These are phyloP conservation scores for Aspergillus puulaauensis DNA, from an alignment of 2,329 filamentous ascomycete species.

Conservation along the genomic window DNA sequence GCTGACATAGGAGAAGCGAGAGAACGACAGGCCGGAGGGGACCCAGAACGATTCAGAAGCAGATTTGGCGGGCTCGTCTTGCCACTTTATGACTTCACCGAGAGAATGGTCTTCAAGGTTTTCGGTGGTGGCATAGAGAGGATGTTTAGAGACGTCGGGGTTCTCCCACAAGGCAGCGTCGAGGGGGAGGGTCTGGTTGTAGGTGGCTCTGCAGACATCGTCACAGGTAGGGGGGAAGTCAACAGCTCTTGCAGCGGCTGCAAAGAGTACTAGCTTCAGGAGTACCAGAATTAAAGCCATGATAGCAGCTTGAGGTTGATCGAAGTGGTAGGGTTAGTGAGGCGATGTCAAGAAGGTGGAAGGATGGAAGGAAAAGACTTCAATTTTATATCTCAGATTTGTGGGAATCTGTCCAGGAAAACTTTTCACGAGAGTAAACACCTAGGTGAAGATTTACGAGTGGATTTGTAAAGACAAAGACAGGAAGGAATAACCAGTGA, in stretches of 20 bases:
- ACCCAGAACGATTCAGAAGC: not conserved
- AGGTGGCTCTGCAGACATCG: not conserved
- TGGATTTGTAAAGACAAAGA: too few species aligned
- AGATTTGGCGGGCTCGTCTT: not conserved
- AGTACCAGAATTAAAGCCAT: not conserved
- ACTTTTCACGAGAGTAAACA: too few species aligned
- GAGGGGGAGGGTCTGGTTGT: not conserved
- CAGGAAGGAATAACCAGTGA: too few species aligned
- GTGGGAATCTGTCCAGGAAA: too few species aligned
- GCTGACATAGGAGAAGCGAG: conserved; percentile 51
- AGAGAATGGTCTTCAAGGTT: not conserved
- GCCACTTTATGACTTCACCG: not conserved
- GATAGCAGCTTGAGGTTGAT: not conserved
- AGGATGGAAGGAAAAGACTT: too few species aligned
- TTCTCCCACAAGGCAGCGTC: not conserved
- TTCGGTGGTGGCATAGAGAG: not conserved
- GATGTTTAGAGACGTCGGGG: not conserved
- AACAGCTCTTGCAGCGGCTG: not conserved
- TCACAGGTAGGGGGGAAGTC: not conserved
- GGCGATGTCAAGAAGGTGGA: too few species aligned
- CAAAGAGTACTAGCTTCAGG: not conserved
- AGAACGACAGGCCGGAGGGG: conserved; percentile 33
- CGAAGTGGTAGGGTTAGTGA: too few species aligned
- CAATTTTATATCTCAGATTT: too few species aligned
- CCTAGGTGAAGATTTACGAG: too few species aligned